Evolutionary conservation across 1,139 yeast species (phyloP).

Genomic region (Suhomyces bribrorum): DNA sequence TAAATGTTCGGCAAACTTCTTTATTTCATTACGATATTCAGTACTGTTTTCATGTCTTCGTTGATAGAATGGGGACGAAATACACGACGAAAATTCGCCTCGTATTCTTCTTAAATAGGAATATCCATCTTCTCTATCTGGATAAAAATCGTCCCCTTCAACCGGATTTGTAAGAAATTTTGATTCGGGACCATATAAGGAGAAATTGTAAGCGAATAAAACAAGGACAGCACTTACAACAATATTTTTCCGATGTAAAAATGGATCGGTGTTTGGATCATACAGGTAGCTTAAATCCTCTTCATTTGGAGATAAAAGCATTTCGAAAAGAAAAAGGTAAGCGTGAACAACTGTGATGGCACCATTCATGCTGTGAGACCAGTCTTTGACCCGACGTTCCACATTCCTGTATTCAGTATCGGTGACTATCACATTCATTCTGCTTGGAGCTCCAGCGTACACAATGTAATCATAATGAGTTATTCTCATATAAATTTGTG

Average conservation of each 20-base stretch:
- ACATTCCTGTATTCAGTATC: conserved; percentile 14
- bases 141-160: conserved; percentile 18
- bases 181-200: conserved; percentile 57
- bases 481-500: conserved; percentile 18
- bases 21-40: conserved; percentile 9
- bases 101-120: conserved; percentile 37
- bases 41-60: conserved; percentile 4
- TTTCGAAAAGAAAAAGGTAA: conserved; percentile 17
- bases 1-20: conserved; percentile 9
- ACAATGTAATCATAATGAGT: conserved; percentile 18
- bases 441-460: conserved; percentile 18
- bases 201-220: conserved; percentile 59
- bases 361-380: conserved; percentile 14
- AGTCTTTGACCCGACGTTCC: conserved; percentile 13
- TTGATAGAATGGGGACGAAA: conserved; percentile 25
- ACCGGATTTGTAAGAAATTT: conserved; percentile 23
- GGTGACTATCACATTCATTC: conserved; percentile 17
- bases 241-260: conserved; percentile 57
- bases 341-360: conserved; percentile 16
- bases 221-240: conserved; percentile 54
- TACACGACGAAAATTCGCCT: conserved; percentile 28
- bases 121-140: conserved; percentile 41
- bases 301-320: conserved; percentile 18
- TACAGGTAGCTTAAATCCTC: conserved; percentile 34
- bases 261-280: conserved; percentile 53